Evolutionary conservation across 768 basidiomycete species (phyloP).

Genomic region (Antrodiella citrinella): DNA sequence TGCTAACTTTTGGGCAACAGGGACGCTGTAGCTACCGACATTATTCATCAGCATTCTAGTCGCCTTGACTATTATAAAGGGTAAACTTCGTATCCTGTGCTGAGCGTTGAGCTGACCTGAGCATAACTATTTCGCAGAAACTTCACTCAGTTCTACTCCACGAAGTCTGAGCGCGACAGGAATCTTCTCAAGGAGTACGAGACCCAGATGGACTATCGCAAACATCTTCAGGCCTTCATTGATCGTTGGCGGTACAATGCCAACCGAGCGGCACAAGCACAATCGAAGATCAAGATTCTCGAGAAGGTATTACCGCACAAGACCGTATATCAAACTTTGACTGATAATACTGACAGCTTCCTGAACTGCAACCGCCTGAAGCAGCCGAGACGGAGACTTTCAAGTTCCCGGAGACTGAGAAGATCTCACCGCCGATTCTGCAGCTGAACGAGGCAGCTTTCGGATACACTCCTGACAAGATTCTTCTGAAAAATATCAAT

Average conservation of each 20-base stretch:
- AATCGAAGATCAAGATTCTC: slow-evolving; percentile 57
- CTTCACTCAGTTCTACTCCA: slow-evolving; percentile 98
- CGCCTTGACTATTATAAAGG: slow-evolving; percentile 98
- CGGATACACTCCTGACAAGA: slow-evolving; percentile 72
- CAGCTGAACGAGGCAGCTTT: slow-evolving; percentile 90
- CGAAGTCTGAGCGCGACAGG: slow-evolving; percentile 89
- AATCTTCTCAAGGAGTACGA: slow-evolving; percentile 95
- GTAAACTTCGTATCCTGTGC: slow-evolving; percentile 27
- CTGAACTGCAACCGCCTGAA: slow-evolving; percentile 89
- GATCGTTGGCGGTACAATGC: slow-evolving; percentile 98
- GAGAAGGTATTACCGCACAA: slow-evolving; percentile 63
- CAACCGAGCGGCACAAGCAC: slow-evolving; percentile 57
- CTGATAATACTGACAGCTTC: slow-evolving; percentile 43
- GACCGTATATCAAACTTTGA: background rate
- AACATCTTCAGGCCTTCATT: slow-evolving; percentile 95
- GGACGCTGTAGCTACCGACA: slow-evolving; percentile 95
- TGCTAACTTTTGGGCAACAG: slow-evolving; percentile 27
- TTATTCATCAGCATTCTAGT: slow-evolving; percentile 91
- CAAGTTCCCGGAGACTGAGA: slow-evolving; percentile 96
- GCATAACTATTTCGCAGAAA: slow-evolving; percentile 43
- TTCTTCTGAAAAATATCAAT: slow-evolving; percentile 71
- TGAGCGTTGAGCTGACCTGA: background rate
- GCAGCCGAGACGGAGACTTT: slow-evolving; percentile 89
- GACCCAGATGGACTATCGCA: slow-evolving; percentile 89
- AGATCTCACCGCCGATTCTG: slow-evolving; percentile 91